Base-by-base conservation (phyloP, 352 stramenopile species). In the Globisporangium cederbergense region DNA sequence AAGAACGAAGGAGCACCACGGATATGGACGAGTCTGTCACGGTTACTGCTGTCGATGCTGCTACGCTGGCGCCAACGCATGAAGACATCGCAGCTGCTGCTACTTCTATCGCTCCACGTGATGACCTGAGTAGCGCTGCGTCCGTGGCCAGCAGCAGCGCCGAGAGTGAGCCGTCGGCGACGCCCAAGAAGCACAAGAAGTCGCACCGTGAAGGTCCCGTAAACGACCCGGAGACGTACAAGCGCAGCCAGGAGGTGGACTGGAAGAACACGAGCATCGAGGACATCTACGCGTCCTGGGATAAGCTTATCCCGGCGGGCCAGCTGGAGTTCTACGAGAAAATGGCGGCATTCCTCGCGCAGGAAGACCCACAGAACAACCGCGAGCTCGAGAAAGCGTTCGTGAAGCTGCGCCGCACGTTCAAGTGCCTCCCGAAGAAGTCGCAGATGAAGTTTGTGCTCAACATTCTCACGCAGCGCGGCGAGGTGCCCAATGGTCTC, bases 341-440 rank as follows among this genome's bases (percentile, higher is more conserved):
- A 38, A 95, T 97, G 83, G 80, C 86, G 40, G 65, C 67, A n/a
- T 93, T 96, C 67, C 76, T 98, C 16, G 80, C 92, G 1, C 66
- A 75, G 0, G 68, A 86, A 22, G 69, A 95, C 54, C 83, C 84
- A 30, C 86, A 94, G 74, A 91, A 83, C 11, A 68, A 79, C 22
- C 78, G 85, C 30, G 84, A 89, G 55, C 78, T 97, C 22, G 89
- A 97, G 64, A 96, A 96, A 68, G 72, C 74, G 28, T 93, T 97
- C 36, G 76, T 94, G 30, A 72, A 88, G 50, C 76, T 97, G 28
- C 86, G 91, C 32, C 84, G 88, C 36, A 61, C 81, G 75, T 92
- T 93, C 75, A 97, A 97, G 76, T 93, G 85, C 58, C 70, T 95
- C 28, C 90, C 92, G 18, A 96, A 95, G 75, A 97, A 97, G 72